Evolutionary conservation across 2,329 filamentous ascomycete species (phyloP), one percentile per base, ranked within the genome.

Genomic region (Talaromyces marneffei): DNA sequence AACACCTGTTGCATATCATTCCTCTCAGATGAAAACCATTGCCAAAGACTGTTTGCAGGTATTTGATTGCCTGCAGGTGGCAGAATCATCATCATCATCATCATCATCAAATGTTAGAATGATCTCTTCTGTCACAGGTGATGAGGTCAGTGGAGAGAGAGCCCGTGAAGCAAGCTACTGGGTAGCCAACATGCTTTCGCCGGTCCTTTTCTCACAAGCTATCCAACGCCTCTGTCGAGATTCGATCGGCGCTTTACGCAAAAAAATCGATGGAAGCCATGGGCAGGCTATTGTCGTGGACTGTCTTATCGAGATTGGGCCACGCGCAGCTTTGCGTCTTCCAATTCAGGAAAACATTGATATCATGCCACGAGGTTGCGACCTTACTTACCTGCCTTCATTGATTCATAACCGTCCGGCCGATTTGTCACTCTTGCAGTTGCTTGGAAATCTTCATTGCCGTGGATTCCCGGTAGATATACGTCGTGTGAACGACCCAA

Each of bases 1-100:
- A n/a, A 63, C 66, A 8, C 42, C 61, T 1, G 59, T 65, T 14
- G 67, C 66, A 14, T 68, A 69, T 25, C 67, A 69, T 29, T 67
- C 64, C 0, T 37, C 33, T 25, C 65, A 66, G n/a, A 69, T 69
- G 66, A 9, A 31, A 16, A 10, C 27, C 27, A 35, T 53, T 23
- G 29, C 29, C 31, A n/a, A 53, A 31, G 48, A 53, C n/a, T 53
- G 18, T 23, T 3, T 53, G 29, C 9, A 53, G 12, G 9, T 1
- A 12, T 31, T 53, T 35, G n/a, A 31, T 35, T 23, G 12, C 12
- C 12, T 53, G n/a, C 9, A 53, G 27, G n/a, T 33, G 16, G 27
- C 44, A 4, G 27, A 31, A 16, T 60, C 23, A 4, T 25, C 18
- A 63, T 53, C 33, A 27, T 46, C 42, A 16, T 60, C 23, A 4